phyloP scores from a whole-genome alignment of 331 rosid species.

The Telfairia occidentalis region DNA sequence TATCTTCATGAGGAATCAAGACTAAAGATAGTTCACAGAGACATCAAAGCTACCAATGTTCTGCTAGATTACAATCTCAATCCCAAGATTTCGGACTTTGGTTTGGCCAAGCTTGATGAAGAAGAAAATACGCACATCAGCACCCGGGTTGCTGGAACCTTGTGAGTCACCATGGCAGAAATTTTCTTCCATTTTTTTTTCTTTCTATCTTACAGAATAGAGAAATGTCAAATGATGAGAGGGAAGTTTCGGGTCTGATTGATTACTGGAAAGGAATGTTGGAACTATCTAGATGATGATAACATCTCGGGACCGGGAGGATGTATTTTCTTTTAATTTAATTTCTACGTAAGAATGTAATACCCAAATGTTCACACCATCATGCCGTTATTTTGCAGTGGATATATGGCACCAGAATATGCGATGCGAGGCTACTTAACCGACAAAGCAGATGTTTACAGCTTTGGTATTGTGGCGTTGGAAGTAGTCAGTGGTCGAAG shows the following conservation, averaged over 20 bases:
- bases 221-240: neutral
- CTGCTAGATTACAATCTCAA: slow-evolving; percentile 20
- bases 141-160: slow-evolving; percentile 27
- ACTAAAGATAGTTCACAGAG: slow-evolving; percentile 26
- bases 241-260: neutral
- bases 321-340: neutral
- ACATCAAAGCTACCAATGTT: slow-evolving; percentile 24
- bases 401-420: slow-evolving; percentile 44
- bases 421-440: slow-evolving; percentile 35
- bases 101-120: slow-evolving; percentile 28
- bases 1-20: slow-evolving; percentile 27
- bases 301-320: neutral
- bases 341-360: neutral
- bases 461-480: slow-evolving; percentile 38
- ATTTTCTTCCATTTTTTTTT: neutral
- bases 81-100: slow-evolving; percentile 27
- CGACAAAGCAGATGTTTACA: slow-evolving; percentile 40
- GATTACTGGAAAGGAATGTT: neutral
- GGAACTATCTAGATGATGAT: neutral
- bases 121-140: slow-evolving; percentile 29
- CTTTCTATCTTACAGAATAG: neutral
- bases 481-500: slow-evolving; percentile 33
- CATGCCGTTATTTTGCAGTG: slow-evolving; percentile 22
- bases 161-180: slow-evolving; percentile 10
- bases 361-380: neutral